These are phyloP conservation scores for Podospora australis DNA, from an alignment of 495 filamentous ascomycete species.

Conservation along the genomic window DNA sequence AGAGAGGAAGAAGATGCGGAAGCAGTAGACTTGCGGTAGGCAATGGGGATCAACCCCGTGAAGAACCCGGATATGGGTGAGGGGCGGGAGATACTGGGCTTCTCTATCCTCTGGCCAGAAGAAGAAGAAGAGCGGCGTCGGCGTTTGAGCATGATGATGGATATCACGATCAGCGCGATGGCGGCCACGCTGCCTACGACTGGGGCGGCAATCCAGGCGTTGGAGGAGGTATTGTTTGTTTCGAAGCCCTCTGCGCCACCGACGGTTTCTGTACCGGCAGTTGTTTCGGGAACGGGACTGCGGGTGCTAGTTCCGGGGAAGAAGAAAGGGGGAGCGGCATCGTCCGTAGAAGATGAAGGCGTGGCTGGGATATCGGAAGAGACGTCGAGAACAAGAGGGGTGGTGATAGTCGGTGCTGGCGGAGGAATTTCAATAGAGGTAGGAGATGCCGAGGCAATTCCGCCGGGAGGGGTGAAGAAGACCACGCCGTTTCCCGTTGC, in stretches of 20 bases:
- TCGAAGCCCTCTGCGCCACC: background rate
- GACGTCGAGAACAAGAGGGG: background rate
- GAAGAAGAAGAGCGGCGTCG: constrained; percentile 14
- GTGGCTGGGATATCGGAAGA: background rate
- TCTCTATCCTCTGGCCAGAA: background rate
- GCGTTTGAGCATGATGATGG: constrained; percentile 30
- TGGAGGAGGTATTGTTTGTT: constrained; percentile 4
- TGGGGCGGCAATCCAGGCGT: constrained; percentile 35
- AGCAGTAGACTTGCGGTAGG: no score
- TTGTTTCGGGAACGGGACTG: background rate
- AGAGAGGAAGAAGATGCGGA: no score
- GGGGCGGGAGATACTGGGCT: constrained; percentile 8
- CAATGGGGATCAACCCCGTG: constrained; percentile 18
- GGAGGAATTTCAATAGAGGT: background rate
- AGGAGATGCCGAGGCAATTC: background rate
- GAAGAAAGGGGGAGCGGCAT: constrained; percentile 1
- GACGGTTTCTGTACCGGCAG: background rate
- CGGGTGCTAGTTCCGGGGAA: background rate
- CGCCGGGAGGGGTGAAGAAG: constrained; percentile 21
- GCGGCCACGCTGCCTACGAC: constrained; percentile 34
- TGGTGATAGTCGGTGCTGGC: background rate
- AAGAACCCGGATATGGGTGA: constrained; percentile 12
- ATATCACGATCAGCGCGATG: constrained; percentile 26
- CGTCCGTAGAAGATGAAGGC: background rate
- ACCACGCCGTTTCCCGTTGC: constrained; percentile 4